Base-by-base conservation (phyloP, 2,329 filamentous ascomycete species). In the Fusarium coffeatum region DNA sequence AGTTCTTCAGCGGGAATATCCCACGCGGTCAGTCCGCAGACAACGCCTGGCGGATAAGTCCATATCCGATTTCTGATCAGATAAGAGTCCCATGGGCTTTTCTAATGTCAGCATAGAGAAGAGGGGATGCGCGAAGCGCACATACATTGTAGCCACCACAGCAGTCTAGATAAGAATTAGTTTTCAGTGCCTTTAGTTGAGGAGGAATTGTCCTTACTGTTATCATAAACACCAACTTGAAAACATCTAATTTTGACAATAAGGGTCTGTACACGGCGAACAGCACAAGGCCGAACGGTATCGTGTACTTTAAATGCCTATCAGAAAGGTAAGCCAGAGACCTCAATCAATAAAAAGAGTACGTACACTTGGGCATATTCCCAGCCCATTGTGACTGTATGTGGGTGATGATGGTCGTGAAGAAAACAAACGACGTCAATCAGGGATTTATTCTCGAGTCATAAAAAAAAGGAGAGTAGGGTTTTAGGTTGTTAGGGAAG, bases 1-100 rank as follows among this genome's bases (percentile, higher is more conserved):
- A 93, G 79, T 76, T 93, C 91, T 74, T 93, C 92, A 7, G 85
- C 77, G 0, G 92, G 91, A 20, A 93, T 91, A n/a, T 82, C 81
- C 72, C 87, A 87, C 18, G 92, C 76, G 2, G 83, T 89, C 1
- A 84, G 84, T 0, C 91, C 92, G 37, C 90, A 74, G 32, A 93
- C 86, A 22, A 87, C 90, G 73, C 88, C 81, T 13, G 83, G 79
- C 3, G 91, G 91, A 74, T 93, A 94, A 12, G 88, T 89, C 91
- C 92, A 93, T 74, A 93, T 86, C 46, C 84, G 81, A 56, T 83
- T 87, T 69, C 85, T 86, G 72, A 94, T 91, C 42, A 93, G 84
- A 77, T 92, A 92, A 11, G 90, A 91, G 74, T 93, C 91, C 91
- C 91, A 94, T 32, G 92, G 92, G 27, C 68, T 71, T 20, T 20